Percentiles rank a stretch among this genome's conserved stretches.
Evolutionary conservation across 1,139 yeast genomes (phyloP).

Genomic region (Zygotorulaspora mrakii): DNA sequence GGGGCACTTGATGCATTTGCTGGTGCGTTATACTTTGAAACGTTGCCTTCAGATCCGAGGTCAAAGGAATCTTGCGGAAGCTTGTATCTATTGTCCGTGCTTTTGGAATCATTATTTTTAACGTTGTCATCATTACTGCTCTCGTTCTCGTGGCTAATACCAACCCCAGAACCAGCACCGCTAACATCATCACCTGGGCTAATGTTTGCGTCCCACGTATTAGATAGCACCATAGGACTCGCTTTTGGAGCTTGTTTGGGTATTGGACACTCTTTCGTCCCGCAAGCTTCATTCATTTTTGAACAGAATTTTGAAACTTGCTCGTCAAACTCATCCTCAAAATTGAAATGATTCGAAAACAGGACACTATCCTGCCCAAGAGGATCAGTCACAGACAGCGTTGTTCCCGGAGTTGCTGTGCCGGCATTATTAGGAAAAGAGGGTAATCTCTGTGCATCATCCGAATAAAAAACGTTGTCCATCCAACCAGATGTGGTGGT

Average conservation of each 20-base stretch:
- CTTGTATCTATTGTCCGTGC: not conserved
- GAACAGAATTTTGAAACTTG: conserved; percentile 63
- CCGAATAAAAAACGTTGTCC: conserved; percentile 25
- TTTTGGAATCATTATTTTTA: not conserved
- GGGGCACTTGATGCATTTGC: too few species aligned
- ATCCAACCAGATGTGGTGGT: conserved; percentile 27
- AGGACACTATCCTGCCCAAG: conserved; percentile 18
- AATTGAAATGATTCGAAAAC: conserved; percentile 35
- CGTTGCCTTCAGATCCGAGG: too few species aligned
- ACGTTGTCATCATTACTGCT: not conserved
- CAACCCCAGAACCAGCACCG: too few species aligned
- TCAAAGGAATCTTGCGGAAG: too few species aligned
- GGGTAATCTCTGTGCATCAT: conserved; percentile 20
- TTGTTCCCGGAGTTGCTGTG: conserved; percentile 1
- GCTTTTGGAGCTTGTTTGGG: conserved; percentile 42
- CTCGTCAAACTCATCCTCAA: conserved; percentile 47
- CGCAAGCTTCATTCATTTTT: conserved; percentile 76
- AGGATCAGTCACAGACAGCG: conserved; percentile 5
- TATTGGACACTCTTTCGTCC: conserved; percentile 65
- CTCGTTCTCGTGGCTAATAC: too few species aligned
- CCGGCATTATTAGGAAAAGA: conserved; percentile 7
- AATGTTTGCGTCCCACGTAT: conserved; percentile 13
- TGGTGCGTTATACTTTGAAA: too few species aligned
- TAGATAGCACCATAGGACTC: conserved; percentile 11
- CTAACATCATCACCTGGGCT: not conserved